phyloP scores from a whole-genome alignment of 2,329 filamentous ascomycete genomes.

The Nothophoma quercina region DNA sequence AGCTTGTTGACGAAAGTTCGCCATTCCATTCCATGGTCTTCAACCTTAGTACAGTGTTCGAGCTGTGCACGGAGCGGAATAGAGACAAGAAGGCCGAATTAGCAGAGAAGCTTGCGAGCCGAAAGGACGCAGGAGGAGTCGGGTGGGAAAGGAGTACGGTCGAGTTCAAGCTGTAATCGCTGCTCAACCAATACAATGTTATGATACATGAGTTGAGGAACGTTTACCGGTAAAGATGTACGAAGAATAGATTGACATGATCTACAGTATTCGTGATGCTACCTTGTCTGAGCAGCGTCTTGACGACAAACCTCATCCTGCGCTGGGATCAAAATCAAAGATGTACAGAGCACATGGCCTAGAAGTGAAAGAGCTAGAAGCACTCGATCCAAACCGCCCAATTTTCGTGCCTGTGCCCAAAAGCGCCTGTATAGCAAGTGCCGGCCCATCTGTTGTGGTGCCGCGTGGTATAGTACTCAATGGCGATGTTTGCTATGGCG shows the following conservation, averaged over 20 bases:
- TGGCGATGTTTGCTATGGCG: background rate
- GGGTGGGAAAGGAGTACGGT: conserved; percentile 76
- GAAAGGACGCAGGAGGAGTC: conserved; percentile 59
- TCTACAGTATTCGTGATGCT: conserved; percentile 1
- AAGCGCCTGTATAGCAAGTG: conserved; percentile 20
- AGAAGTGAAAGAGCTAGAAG: background rate
- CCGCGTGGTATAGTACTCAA: conserved; percentile 21
- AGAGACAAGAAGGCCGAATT: conserved; percentile 73
- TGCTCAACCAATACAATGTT: background rate
- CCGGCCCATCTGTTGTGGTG: conserved; percentile 12
- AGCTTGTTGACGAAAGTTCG: conserved; percentile 65
- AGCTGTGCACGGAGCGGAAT: conserved; percentile 83
- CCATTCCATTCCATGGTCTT: conserved; percentile 82
- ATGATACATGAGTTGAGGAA: too few species aligned
- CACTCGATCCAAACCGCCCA: conserved; percentile 6
- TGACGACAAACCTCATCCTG: background rate
- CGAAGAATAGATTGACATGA: conserved; percentile 2
- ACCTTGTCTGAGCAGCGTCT: background rate
- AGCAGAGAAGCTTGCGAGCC: conserved; percentile 71
- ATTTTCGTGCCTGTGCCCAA: conserved; percentile 4
- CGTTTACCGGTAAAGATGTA: too few species aligned
- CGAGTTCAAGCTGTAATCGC: conserved; percentile 76
- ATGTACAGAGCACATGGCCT: conserved; percentile 17
- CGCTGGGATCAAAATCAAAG: background rate
- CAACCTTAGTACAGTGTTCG: conserved; percentile 90